phyloP scores from a whole-genome alignment of 140 eudicot species.

The Oenanthe javanica region DNA sequence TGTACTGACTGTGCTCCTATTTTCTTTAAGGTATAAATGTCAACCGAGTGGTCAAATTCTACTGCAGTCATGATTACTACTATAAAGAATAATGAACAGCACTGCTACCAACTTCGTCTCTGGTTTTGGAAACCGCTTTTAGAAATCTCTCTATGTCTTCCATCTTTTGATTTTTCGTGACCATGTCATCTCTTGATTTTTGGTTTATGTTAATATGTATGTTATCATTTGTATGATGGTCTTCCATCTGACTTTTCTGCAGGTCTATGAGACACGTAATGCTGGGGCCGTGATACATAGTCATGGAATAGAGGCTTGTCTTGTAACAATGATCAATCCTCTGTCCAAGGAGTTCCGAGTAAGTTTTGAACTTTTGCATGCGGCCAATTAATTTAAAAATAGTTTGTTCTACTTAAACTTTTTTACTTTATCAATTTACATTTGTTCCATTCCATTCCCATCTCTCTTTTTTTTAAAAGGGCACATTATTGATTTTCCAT shows the following conservation, averaged over 20 bases:
- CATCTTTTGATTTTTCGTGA: neutral
- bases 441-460: neutral
- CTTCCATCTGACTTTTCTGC: slow-evolving; percentile 5
- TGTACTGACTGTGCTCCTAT: slow-evolving; percentile 20
- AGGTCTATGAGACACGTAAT: slow-evolving; percentile 22
- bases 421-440: too few species aligned
- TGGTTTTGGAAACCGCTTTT: neutral
- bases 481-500: neutral
- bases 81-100: neutral
- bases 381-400: neutral
- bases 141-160: too few species aligned
- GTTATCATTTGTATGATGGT: neutral
- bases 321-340: slow-evolving; percentile 28
- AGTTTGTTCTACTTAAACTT: neutral
- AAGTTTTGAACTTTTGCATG: slow-evolving; percentile 6
- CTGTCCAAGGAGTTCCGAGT: slow-evolving; percentile 21
- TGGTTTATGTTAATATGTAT: neutral
- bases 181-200: too few species aligned
- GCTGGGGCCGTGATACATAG: slow-evolving; percentile 31
- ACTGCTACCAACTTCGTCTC: too few species aligned
- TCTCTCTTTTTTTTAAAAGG: neutral
- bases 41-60: neutral
- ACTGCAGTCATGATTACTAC: neutral
- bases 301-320: slow-evolving; percentile 28
- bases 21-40: slow-evolving; percentile 12